Base-by-base conservation (phyloP, 1,139 yeast species). In the Candida sp. region DNA sequence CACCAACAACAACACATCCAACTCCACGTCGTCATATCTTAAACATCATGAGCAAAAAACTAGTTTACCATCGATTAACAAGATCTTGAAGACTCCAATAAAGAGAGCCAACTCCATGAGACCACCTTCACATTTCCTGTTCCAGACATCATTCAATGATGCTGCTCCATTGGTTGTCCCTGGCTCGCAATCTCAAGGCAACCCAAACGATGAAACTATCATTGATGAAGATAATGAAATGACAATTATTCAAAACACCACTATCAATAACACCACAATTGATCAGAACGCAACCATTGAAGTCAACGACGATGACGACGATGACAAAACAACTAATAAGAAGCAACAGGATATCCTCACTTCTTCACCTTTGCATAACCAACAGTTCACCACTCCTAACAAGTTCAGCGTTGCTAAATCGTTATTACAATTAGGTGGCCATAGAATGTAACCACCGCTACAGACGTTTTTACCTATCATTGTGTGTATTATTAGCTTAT, bases 331-430 rank as follows among this genome's bases (percentile, higher is more conserved):
- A 28, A 34, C 5, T 30, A 25, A 22, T 27, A 42, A 30, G 56
- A 58, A 44, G 53, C 54, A 25, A 46, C 55, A 54, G 46, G 56
- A 60, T 45, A 52, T 67, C 8, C 58, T 66, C 28, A 57, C 63
- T 26, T 62, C 72, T 8, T 72, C 78, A 31, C 80, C 80, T n/a
- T 60, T 72, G 42, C 58, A 63, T 34, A 66, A 67, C 50, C 62
- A 65, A 44, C 61, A 63, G 44, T 72, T 76, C 54, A 80, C 79
- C n/a, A 77, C 82, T n/a, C 82, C 82, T 48, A 77, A 75, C 59
- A 73, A 79, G 50, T 77, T 77, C 56, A 72, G 77, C 48, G 81
- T 77, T 50, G 82, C 82, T 46, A 77, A 76, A 61, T 73, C 79
- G 32, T 73, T 77, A 59, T 71, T 77, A 54, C 81, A 76, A 63